Conservation (phyloP, 1,284 basidiomycete genomes). For the Cutaneotrichosporon mucoides region DNA sequence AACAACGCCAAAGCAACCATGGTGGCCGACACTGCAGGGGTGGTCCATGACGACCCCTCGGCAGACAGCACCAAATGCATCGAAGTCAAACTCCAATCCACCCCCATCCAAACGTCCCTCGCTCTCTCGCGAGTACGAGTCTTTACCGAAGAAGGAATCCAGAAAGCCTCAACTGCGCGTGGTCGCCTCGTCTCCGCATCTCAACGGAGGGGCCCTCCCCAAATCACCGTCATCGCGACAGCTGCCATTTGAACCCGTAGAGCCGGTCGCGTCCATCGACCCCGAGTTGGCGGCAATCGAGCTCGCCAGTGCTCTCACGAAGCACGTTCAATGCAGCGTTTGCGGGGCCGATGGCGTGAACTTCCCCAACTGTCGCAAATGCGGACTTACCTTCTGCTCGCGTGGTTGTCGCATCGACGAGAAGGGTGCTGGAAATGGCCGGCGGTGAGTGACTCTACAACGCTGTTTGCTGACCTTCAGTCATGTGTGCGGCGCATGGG, state of each 20-base stretch:
- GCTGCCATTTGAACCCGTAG: slow-evolving; percentile 28
- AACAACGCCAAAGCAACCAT: not conserved
- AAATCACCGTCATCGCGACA: slow-evolving; percentile 1
- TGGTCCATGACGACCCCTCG: slow-evolving; percentile 15
- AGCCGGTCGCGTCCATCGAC: slow-evolving; percentile 34
- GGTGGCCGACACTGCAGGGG: slow-evolving; percentile 16
- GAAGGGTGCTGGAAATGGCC: slow-evolving; percentile 39
- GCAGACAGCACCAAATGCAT: not conserved
- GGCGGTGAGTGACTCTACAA: slow-evolving; percentile 22
- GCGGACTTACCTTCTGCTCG: slow-evolving; percentile 42
- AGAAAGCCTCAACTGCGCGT: slow-evolving; percentile 16
- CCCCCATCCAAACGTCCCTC: not conserved
- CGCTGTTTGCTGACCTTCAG: slow-evolving; percentile 7
- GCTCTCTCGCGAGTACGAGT: not conserved
- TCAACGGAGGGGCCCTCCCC: not conserved
- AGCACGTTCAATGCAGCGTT: slow-evolving; percentile 39
- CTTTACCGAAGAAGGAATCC: not conserved
- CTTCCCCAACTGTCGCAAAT: slow-evolving; percentile 45
- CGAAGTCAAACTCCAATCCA: not conserved
- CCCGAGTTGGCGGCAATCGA: slow-evolving; percentile 39
- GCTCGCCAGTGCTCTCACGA: slow-evolving; percentile 36
- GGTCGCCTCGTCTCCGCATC: slow-evolving; percentile 31
- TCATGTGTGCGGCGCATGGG: slow-evolving; percentile 38
- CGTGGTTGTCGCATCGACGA: slow-evolving; percentile 38
- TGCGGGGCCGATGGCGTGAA: slow-evolving; percentile 40